A percentile compares a stretch with the other conserved stretches of the same genome.
Evolutionary conservation across 805 yeast species (phyloP).

Genomic region (Teunomyces atbi): DNA sequence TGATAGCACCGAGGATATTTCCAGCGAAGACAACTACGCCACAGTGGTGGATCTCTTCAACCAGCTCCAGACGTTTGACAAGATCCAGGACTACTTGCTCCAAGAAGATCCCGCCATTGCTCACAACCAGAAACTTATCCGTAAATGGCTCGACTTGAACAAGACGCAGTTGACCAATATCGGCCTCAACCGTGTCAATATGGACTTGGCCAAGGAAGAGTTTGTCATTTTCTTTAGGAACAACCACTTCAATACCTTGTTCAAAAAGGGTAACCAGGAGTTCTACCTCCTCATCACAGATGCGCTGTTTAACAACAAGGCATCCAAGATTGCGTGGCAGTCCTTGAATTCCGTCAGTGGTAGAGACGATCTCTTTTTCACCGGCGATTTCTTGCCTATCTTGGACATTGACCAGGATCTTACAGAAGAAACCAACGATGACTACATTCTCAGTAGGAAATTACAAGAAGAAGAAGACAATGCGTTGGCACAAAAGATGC

Average conservation of each 20-base stretch:
- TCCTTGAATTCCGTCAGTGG: constrained; percentile 68
- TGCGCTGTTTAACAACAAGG: constrained; percentile 49
- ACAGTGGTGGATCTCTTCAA: constrained; percentile 18
- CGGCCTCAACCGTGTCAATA: constrained; percentile 55
- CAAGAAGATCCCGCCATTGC: constrained; percentile 4
- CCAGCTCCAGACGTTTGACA: constrained; percentile 43
- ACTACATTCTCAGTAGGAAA: constrained; percentile 39
- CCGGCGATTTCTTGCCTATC: constrained; percentile 60
- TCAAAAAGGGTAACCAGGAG: constrained; percentile 44
- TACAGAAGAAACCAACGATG: constrained; percentile 13
- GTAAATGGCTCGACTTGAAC: constrained; percentile 51
- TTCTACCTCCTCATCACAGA: constrained; percentile 75
- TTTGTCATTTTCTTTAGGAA: constrained; percentile 80
- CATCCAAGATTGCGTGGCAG: constrained; percentile 72
- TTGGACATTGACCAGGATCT: constrained; percentile 21
- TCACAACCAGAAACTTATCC: constrained; percentile 17
- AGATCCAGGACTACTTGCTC: constrained; percentile 56
- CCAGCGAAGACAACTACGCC: constrained; percentile 13
- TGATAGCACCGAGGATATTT: constrained; percentile 5
- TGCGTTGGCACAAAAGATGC: constrained; percentile 46
- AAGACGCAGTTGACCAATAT: constrained; percentile 72
- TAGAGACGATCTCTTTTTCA: constrained; percentile 62
- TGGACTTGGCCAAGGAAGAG: constrained; percentile 48
- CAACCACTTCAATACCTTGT: constrained; percentile 80
- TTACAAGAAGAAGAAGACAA: constrained; percentile 61